Base-by-base conservation (phyloP, 305 asterid species). In the Nicotiana rustica region DNA sequence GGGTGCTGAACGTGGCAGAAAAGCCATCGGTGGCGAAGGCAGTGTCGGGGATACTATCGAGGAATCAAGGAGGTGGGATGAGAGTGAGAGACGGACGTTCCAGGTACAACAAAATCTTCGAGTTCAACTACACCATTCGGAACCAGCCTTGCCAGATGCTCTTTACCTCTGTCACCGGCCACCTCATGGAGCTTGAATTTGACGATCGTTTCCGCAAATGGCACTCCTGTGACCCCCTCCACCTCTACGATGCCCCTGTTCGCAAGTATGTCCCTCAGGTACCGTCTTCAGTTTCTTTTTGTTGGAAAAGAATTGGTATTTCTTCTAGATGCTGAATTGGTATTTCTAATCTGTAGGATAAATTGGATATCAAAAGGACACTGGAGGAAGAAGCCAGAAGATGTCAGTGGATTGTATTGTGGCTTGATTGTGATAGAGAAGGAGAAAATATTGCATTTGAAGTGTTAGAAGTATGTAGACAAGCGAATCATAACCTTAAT, bases 21-120 rank as follows among this genome's bases (percentile, higher is more conserved):
- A 96, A 96, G 91, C 99, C 99, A 12, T 96, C 99, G 44, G 99
- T 96, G 60, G 99, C 99, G n/a, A 96, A 93, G 83, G 91, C 97
- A 19, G 99, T 95, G 35, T 86, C 99, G 0, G 93, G 91, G 19
- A 92, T 96, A 81, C 92, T 96, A 49, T 92, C 98, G 14, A 89
- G 78, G 86, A 93, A 85, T 81, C 97, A 91, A 65, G 83, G 91
- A 35, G 93, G 92, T 67, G 95, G 97, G 6, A 64, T 88, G 78
- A 88, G 95, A 82, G 90, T 85, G 79, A 87, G 99, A 69, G 92
- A 93, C 12, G 98, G 99, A 47, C 90, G 97, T 84, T 96, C 98
- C 19, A 87, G 95, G 80, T 96, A 87, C 92, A 96, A 96, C 87
- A 92, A 78, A 91, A 94, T 96, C 5, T 96, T 94, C 84, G 99